A percentile compares a stretch with the other conserved stretches of the same genome.
Conservation (phyloP, 2,329 filamentous ascomycete species). For the Pestalotiopsis sp. region DNA sequence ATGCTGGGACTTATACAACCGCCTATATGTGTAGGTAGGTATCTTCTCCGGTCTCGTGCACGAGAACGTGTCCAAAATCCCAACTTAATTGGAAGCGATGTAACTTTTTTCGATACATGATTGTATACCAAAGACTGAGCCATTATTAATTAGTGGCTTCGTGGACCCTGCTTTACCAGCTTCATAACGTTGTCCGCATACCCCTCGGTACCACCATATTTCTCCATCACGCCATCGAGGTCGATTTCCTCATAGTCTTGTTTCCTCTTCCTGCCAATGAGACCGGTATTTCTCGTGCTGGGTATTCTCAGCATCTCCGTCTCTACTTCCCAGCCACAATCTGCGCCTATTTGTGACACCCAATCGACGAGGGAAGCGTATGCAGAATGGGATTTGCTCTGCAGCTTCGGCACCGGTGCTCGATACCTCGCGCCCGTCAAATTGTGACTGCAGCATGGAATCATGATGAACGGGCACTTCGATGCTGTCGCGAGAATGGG, state of each 20-base stretch:
- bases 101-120: background rate
- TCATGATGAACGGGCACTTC: slow-evolving; percentile 81
- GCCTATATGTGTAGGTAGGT: too few species aligned
- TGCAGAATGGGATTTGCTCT: slow-evolving; percentile 62
- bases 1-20: too few species aligned
- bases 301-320: slow-evolving; percentile 89
- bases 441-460: slow-evolving; percentile 93
- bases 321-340: slow-evolving; percentile 77
- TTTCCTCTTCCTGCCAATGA: slow-evolving; percentile 66
- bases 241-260: slow-evolving; percentile 35
- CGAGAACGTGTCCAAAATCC: too few species aligned
- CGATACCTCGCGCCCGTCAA: slow-evolving; percentile 77
- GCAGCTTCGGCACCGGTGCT: slow-evolving; percentile 58
- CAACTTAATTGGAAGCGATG: too few species aligned
- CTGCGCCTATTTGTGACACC: slow-evolving; percentile 68
- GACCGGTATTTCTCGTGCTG: slow-evolving; percentile 82
- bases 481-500: slow-evolving; percentile 81
- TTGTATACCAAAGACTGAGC: background rate
- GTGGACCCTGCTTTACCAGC: slow-evolving; percentile 55
- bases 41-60: too few species aligned
- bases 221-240: slow-evolving; percentile 46
- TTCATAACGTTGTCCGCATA: slow-evolving; percentile 63
- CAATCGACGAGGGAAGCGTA: slow-evolving; percentile 86
- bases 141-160: slow-evolving; percentile 34
- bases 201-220: slow-evolving; percentile 58